These are phyloP conservation scores for Zasmidium cellare DNA, from an alignment of 2,329 filamentous ascomycete species.

Conservation along the genomic window DNA sequence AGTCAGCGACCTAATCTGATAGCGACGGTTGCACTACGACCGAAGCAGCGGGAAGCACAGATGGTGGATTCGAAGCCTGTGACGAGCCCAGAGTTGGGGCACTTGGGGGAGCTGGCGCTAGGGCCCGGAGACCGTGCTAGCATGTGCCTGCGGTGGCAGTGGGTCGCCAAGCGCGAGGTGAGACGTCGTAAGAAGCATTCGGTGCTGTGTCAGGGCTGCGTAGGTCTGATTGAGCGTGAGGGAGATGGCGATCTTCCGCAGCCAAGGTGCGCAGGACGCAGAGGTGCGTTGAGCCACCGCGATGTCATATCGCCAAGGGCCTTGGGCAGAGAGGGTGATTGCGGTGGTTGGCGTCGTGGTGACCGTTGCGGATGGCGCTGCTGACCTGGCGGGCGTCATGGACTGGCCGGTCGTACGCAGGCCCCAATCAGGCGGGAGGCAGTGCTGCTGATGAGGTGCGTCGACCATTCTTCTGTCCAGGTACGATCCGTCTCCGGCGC, in stretches of 20 bases:
- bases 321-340: not conserved
- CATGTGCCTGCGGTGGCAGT: conserved; percentile 17
- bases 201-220: conserved; percentile 12
- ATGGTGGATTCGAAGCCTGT: not conserved
- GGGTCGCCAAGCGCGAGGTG: conserved; percentile 23
- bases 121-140: conserved; percentile 14
- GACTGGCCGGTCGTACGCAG: not conserved
- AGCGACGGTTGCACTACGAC: conserved; percentile 13
- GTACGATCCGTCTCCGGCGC: not conserved
- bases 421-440: not conserved
- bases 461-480: not conserved
- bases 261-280: conserved; percentile 13
- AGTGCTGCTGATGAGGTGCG: not conserved
- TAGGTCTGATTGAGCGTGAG: conserved; percentile 5
- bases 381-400: not conserved
- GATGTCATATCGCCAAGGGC: conserved; percentile 16
- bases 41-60: conserved; percentile 2
- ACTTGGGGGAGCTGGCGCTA: conserved; percentile 6
- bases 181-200: conserved; percentile 19
- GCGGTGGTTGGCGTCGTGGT: not conserved
- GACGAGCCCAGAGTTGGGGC: conserved; percentile 3
- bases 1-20: conserved; percentile 4
- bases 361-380: conserved; percentile 1
- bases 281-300: conserved; percentile 16
- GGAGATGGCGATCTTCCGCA: conserved; percentile 16